A percentile compares a stretch with the other conserved stretches of the same genome.
Evolutionary conservation across 176 grass and related monocot genomes (phyloP).

Genomic region (Triticum turgidum): DNA sequence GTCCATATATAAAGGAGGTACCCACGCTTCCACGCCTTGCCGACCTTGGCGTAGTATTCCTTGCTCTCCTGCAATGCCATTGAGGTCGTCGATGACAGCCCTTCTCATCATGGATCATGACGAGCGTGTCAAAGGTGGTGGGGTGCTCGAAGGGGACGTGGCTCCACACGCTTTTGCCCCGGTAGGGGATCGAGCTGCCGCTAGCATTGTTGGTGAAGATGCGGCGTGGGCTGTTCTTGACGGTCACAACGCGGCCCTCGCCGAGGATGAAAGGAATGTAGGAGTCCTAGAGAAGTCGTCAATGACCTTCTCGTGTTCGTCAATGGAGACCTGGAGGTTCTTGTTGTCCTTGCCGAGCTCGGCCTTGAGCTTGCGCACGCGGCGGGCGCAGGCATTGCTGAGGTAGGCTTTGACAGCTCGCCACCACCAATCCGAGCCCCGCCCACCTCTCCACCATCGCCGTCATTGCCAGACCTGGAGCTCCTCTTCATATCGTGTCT

Average conservation of each 20-base stretch:
- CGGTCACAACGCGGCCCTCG: background rate
- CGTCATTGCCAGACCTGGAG: too few species aligned
- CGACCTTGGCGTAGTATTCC: background rate
- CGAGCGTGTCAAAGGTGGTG: slow-evolving; percentile 52
- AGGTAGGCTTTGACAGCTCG: too few species aligned
- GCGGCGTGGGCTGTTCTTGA: slow-evolving; percentile 1
- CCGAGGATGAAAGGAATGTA: slow-evolving; percentile 26
- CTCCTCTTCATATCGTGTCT: too few species aligned
- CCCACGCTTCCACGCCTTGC: background rate
- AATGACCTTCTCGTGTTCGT: too few species aligned
- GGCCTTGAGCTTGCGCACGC: slow-evolving; percentile 29
- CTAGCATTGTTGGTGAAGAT: slow-evolving; percentile 40
- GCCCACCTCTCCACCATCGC: too few species aligned
- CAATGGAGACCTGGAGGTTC: background rate
- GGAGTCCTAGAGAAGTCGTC: background rate
- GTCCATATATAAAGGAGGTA: background rate
- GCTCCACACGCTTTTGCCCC: background rate
- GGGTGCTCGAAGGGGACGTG: slow-evolving; percentile 28
- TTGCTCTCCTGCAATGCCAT: background rate
- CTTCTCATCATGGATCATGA: slow-evolving; percentile 19
- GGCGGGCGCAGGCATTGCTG: too few species aligned
- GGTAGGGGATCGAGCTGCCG: background rate
- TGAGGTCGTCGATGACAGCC: background rate
- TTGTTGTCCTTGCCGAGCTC: slow-evolving; percentile 20
- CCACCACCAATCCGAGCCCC: too few species aligned